These are phyloP conservation scores for Chalaropsis thielavioides DNA, from an alignment of 2,329 filamentous ascomycete genomes.

Conservation along the genomic window DNA sequence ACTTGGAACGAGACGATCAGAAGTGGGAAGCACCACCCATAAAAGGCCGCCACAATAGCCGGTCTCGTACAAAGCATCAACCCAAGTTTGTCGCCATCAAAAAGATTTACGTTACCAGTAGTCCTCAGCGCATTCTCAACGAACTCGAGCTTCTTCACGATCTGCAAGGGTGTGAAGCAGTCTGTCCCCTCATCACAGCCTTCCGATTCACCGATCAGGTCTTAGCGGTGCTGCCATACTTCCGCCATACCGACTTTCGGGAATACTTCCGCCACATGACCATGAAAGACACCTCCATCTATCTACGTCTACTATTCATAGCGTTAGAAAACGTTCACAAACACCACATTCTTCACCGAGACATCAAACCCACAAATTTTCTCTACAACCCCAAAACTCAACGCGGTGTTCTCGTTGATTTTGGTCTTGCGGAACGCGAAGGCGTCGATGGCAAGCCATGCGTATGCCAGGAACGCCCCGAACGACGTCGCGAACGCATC, in stretches of 20 bases:
- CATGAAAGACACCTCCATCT: conserved; percentile 72
- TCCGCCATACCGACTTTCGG: conserved; percentile 86
- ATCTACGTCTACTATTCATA: conserved; percentile 76
- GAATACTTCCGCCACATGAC: conserved; percentile 88
- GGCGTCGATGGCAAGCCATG: conserved; percentile 67
- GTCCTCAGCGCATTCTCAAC: conserved; percentile 83
- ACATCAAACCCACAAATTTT: conserved; percentile 97
- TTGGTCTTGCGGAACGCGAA: conserved; percentile 83
- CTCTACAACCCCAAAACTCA: conserved; percentile 71
- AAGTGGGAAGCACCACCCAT: conserved; percentile 49
- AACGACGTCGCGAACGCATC: conserved; percentile 46
- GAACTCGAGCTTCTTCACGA: conserved; percentile 89
- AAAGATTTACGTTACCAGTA: conserved; percentile 98
- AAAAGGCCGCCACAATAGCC: conserved; percentile 29
- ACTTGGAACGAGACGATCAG: conserved; percentile 52
- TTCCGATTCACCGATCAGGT: conserved; percentile 92
- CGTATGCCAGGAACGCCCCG: conserved; percentile 54
- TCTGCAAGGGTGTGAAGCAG: conserved; percentile 64
- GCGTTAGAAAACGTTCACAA: conserved; percentile 73
- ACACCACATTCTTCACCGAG: conserved; percentile 74
- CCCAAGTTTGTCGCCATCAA: conserved; percentile 89
- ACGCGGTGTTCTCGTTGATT: conserved; percentile 90
- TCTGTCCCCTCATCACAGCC: conserved; percentile 94
- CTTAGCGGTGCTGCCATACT: conserved; percentile 86
- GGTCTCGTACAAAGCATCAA: conserved; percentile 13